Base-by-base conservation (phyloP, 2,329 filamentous ascomycete genomes). In the Colletotrichum destructivum region DNA sequence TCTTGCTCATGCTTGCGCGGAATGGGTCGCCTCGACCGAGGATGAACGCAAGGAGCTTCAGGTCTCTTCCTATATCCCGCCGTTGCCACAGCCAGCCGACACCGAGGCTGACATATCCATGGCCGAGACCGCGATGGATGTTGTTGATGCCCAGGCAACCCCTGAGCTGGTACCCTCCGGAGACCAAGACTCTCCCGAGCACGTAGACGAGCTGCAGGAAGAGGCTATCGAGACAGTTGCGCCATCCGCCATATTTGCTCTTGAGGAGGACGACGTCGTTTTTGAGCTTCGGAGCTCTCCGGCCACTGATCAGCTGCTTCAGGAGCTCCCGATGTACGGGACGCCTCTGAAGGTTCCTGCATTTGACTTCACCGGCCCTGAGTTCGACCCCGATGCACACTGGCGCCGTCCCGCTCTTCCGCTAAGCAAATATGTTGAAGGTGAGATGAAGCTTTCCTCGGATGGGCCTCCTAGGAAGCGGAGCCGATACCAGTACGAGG, bases 401-500 rank as follows among this genome's bases (percentile, higher is more conserved):
- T 96, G 93, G 93, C 92, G 89, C 78, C 89, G 91, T 5, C 90
- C 93, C n/a, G 91, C 95, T 51, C 84, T 97, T 18, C 93, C 94
- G 2, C 88, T 98, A 3, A 98, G 94, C 77, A 98, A 95, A 79
- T 98, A 93, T 79, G 92, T 95, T 0, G 91, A 93, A 70, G 93
- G 94, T 11, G 93, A 94, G 75, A 91, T 98, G 80, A 89, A 91
- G 35, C 88, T 97, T 21, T 87, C 88, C 15, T 84, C 89, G 4
- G 87, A 89, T 51, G 89, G 89, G 2, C 92, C 93, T 11, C 91
- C 91, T 0, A 87, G 86, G 62, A 98, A 95, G 81, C 91, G 91
- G 68, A 95, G 94, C 76, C 90, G 96, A n/a, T 98, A 92, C 77
- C 88, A 93, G 66, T 96, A 97, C 76, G 87, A 94, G 68, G 93